Evolutionary conservation across 129 eudicot genomes (phyloP).

Genomic region (Tagetes erecta): DNA sequence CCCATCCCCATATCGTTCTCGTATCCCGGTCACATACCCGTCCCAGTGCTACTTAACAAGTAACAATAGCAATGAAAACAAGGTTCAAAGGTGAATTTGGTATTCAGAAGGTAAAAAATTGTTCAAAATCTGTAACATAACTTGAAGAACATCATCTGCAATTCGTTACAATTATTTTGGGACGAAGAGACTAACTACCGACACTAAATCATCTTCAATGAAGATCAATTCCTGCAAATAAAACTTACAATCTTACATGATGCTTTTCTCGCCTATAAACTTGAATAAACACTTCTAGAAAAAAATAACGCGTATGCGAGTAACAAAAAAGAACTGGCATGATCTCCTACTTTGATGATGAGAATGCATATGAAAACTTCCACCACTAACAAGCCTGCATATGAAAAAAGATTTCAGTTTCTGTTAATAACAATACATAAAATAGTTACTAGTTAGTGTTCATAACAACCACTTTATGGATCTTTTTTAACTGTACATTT

Average conservation of each 20-base stretch:
- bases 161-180: constrained; percentile 34
- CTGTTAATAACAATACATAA: not conserved
- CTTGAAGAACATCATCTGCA: constrained; percentile 7
- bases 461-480: constrained; percentile 2
- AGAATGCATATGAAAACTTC: constrained; percentile 11
- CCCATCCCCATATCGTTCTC: too few species aligned
- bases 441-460: not conserved
- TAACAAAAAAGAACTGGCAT: constrained; percentile 26
- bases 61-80: not conserved
- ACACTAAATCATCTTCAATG: constrained; percentile 17
- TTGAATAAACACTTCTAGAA: constrained; percentile 27
- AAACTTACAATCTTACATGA: constrained; percentile 30
- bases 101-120: constrained; percentile 3
- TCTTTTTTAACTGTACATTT: not conserved
- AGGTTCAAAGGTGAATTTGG: not conserved
- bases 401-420: not conserved
- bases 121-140: constrained; percentile 27
- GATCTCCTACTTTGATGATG: constrained; percentile 26
- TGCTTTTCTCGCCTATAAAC: constrained; percentile 23
- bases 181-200: constrained; percentile 13
- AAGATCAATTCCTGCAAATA: constrained; percentile 9
- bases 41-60: not conserved
- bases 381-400: constrained; percentile 26
- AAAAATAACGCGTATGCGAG: constrained; percentile 11
- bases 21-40: too few species aligned